phyloP scores from a whole-genome alignment of 1,284 basidiomycete species.

The Neolentinus lepideus region DNA sequence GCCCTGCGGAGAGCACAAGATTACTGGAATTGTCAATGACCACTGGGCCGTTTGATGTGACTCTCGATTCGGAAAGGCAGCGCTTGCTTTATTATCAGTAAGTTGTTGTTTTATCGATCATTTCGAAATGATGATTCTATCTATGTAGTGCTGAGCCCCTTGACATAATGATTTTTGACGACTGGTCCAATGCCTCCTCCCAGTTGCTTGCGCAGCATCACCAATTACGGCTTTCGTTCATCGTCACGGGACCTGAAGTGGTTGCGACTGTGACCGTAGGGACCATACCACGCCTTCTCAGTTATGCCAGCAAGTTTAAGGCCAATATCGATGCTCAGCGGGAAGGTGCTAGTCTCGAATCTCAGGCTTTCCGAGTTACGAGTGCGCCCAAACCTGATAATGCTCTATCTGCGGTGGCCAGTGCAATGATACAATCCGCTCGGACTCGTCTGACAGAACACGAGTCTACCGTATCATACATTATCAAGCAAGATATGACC shows the following conservation, averaged over 20 bases:
- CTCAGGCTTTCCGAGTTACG: slow-evolving; percentile 61
- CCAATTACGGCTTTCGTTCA: slow-evolving; percentile 71
- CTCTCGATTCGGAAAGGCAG: slow-evolving; percentile 73
- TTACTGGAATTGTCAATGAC: slow-evolving; percentile 74
- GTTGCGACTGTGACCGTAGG: slow-evolving; percentile 65
- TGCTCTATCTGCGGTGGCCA: slow-evolving; percentile 74
- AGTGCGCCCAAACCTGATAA: slow-evolving; percentile 65
- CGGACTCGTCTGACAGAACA: slow-evolving; percentile 58
- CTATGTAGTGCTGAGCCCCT: slow-evolving; percentile 69
- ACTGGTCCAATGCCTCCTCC: slow-evolving; percentile 60
- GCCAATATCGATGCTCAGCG: slow-evolving; percentile 67
- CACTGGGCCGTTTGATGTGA: slow-evolving; percentile 62
- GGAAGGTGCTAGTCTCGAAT: slow-evolving; percentile 67
- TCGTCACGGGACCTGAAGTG: slow-evolving; percentile 68
- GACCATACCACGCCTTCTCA: slow-evolving; percentile 67
- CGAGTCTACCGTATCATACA: slow-evolving; percentile 49
- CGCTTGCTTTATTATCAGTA: slow-evolving; percentile 75
- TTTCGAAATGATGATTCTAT: slow-evolving; percentile 3
- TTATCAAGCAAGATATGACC: slow-evolving; percentile 66
- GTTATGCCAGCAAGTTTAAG: slow-evolving; percentile 67
- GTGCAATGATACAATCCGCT: slow-evolving; percentile 75
- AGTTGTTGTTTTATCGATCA: slow-evolving; percentile 18
- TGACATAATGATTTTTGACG: slow-evolving; percentile 70
- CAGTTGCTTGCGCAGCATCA: slow-evolving; percentile 35
- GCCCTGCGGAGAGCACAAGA: slow-evolving; percentile 29